Conservation (phyloP, 1,284 basidiomycete species). For the Pseudozyma sp. region DNA sequence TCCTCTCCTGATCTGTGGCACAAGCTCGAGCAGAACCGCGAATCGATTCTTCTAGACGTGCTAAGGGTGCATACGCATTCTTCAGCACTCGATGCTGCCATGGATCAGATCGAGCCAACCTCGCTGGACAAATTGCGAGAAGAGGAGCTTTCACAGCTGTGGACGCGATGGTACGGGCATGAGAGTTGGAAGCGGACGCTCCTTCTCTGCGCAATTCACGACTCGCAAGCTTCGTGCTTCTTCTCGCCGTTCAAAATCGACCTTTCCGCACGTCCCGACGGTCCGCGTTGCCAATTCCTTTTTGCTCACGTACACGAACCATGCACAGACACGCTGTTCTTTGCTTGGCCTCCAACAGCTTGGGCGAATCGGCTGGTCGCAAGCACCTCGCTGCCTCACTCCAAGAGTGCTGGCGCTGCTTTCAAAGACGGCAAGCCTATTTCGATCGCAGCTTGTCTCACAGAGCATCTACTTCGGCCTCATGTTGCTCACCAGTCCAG, state of each 20-base stretch:
- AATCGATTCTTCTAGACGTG: slow-evolving; percentile 29
- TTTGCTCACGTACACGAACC: slow-evolving; percentile 41
- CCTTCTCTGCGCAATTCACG: slow-evolving; percentile 30
- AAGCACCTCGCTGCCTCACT: slow-evolving; percentile 26
- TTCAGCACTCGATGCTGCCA: slow-evolving; percentile 3
- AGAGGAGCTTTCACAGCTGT: slow-evolving; percentile 20
- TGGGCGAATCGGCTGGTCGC: slow-evolving; percentile 26
- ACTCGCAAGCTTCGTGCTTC: slow-evolving; percentile 37
- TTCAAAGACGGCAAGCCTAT: slow-evolving; percentile 14
- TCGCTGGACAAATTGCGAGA: slow-evolving; percentile 8
- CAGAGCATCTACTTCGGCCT: slow-evolving; percentile 23
- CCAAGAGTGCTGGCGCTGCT: slow-evolving; percentile 19
- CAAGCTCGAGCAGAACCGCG: slow-evolving; percentile 24
- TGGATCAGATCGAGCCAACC: slow-evolving; percentile 26
- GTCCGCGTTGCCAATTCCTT: slow-evolving; percentile 40
- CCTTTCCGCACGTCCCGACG: slow-evolving; percentile 15
- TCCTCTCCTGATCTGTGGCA: slow-evolving; percentile 31
- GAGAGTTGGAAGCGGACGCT: slow-evolving; percentile 39
- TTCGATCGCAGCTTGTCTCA: slow-evolving; percentile 26
- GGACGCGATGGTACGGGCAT: slow-evolving; percentile 37
- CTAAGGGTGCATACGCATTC: slow-evolving; percentile 19
- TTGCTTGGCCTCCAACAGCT: slow-evolving; percentile 31
- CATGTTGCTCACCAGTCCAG: slow-evolving; percentile 17
- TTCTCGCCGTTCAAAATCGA: slow-evolving; percentile 33
- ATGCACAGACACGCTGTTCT: slow-evolving; percentile 33